Base-by-base conservation (phyloP, 345 rosid genomes). In the Litchi chinensis region DNA sequence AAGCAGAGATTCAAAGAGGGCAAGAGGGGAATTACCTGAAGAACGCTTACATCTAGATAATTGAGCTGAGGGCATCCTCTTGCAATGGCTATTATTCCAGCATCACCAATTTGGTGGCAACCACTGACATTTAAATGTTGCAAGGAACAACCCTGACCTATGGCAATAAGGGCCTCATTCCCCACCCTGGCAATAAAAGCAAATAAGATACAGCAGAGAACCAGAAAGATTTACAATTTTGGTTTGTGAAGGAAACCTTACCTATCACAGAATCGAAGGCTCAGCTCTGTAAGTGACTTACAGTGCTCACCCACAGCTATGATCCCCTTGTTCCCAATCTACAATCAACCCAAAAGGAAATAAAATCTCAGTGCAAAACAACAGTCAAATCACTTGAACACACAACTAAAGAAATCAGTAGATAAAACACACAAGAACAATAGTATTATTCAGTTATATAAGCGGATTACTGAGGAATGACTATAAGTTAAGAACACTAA, bases 211-310 rank as follows among this genome's bases (percentile, higher is more conserved):
- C 63, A 79, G 39, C 50, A 52, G 39, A 65, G 19, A 32, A 13
- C 65, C 64, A 62, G 37, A 18, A 52, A 12, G 10, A 39, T n/a
- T 19, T 70, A 57, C 8, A 18, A 74, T 11, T 8, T 66, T 32
- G 54, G 40, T 2, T 48, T 10, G 79, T 39, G 24, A 48, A n/a
- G 75, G 66, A 54, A 54, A 69, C 50, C 57, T 76, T 84, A 93
- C 98, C 91, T 93, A 70, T 92, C 93, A 78, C 98, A 95, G 81
- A 95, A 93, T 26, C 92, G 92, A 65, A 95, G 89, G 87, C 94
- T 93, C 76, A 95, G 97, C 79, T 93, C 98, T 6, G 82, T 86
- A 59, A 95, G 95, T 76, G 87, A 88, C 81, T 87, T 88, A 76
- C 97, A 93, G 79, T 93, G 48, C 87, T 90, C 87, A 69, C 98